Conservation (phyloP, 495 filamentous ascomycete species). For the Talaromyces stipitatus region DNA sequence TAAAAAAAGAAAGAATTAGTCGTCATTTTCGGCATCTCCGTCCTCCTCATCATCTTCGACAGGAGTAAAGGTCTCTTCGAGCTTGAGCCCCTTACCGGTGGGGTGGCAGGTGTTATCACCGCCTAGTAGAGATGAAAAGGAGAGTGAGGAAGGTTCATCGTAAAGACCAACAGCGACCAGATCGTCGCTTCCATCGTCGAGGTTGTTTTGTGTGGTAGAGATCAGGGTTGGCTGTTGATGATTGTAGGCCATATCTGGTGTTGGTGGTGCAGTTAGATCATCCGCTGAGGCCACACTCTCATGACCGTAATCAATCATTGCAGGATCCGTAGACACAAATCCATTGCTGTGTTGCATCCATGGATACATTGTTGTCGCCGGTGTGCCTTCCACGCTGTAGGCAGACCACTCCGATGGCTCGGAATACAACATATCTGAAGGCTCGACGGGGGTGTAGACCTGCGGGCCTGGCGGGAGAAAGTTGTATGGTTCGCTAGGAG, state of each 20-base stretch:
- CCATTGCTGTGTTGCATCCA: slow-evolving; percentile 1
- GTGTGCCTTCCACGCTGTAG: neutral
- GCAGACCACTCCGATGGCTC: neutral
- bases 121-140: slow-evolving; percentile 34
- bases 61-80: slow-evolving; percentile 78
- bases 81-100: slow-evolving; percentile 66
- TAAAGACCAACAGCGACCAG: slow-evolving; percentile 81
- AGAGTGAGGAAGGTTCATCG: slow-evolving; percentile 50
- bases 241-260: slow-evolving; percentile 47
- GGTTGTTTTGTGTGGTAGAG: neutral
- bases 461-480: neutral
- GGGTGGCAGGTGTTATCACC: slow-evolving; percentile 18
- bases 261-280: slow-evolving; percentile 45
- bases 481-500: neutral
- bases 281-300: slow-evolving; percentile 34
- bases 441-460: slow-evolving; percentile 1
- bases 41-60: slow-evolving; percentile 57
- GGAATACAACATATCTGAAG: neutral
- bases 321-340: neutral
- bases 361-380: neutral
- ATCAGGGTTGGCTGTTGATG: slow-evolving; percentile 4
- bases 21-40: slow-evolving; percentile 35
- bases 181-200: slow-evolving; percentile 51
- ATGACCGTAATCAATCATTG: slow-evolving; percentile 25
- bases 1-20: slow-evolving; percentile 12